Base-by-base conservation (phyloP, 139 green algal species). In the Ettlia oleoabundans region DNA sequence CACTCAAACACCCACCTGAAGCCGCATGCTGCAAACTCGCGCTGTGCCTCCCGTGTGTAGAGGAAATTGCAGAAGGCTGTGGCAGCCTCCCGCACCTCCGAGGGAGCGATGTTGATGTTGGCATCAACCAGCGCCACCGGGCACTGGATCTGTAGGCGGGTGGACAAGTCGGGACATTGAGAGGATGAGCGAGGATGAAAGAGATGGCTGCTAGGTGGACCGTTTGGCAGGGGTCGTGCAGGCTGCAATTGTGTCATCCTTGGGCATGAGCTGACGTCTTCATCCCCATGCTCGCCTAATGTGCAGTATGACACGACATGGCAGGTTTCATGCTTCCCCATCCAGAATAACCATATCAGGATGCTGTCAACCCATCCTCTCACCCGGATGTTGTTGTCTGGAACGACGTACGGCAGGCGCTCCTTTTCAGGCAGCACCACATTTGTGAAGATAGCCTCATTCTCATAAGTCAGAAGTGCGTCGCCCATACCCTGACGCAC, bases 391-490 rank as follows among this genome's bases (percentile, higher is more conserved):
- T 93, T 93, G 69, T 88, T 83, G 67, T 89, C 43, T 13, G 91
- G 91, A 13, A 93, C 89, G 1, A 96, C 79, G 85, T 94, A 97
- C 6, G 92, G 93, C 85, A 97, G 87, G 22, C 82, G 85, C 42
- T 92, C 88, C 40, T 91, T 80, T 26, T 85, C 83, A 58, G 91
- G 87, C 41, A 91, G 88, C 33, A 85, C 78, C 37, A 90, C 40
- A 80, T 97, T 97, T 37, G 93, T 96, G 21, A 96, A 89, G 68
- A 94, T 84, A 18, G 94, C 94, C 82, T 98, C 94, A 71, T 98
- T 97, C 83, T 98, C 94, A 70, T 98, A 98, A 21, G 93, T 98
- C 64, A 98, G 87, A 70, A 97, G 89, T 68, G 90, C 90, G 65
- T 97, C 94, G 22, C 92, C 94, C 28, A 75, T 75, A 62, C 62